Evolutionary conservation across 257 asterid genomes (phyloP), one percentile per base, ranked within the genome.

Genomic region (Verbena officinalis): DNA sequence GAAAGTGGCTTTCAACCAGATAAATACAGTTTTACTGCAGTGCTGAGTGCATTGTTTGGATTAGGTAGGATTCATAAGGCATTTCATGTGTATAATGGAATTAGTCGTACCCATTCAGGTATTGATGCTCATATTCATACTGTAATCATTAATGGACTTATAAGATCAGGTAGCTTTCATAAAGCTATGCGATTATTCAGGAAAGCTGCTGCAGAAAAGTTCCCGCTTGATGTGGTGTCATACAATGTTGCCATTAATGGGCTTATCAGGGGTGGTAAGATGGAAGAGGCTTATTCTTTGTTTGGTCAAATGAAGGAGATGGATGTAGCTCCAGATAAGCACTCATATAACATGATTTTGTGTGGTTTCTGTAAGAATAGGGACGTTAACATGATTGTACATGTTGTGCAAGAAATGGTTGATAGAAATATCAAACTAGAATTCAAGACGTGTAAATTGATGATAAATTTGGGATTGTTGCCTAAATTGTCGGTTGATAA

Each of bases 21-120:
- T 73, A 86, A 80, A 53, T 89, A 86, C 71, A 89, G 84, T 73
- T 86, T 74, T 67, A 81, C 89, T 43, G 88, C 80, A 63, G 77
- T 86, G 49, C 65, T 89, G 31, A 77, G 67, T 60, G 94, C 89
- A 22, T 59, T 84, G 56, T 84, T 89, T 79, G 72, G 70, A 54
- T 69, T 42, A 12, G 89, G 95, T 49, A 84, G 84, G 72, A 75
- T 61, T 20, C 62, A n/a, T 13, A 86, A 84, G 56, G 94, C 97
- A 21, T 75, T 84, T 55, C 75, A 80, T 19, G 86, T 84, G 20
- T 87, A 89, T 71, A 53, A 33, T 50, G 94, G 89, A 59, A 83
- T 87, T 54, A 58, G 84, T 53, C 79, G 52, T 14, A 69, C 54
- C 59, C 75, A 76, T 38, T 52, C 65, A 3, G 73, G 42, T 59